Evolutionary conservation across 2,329 filamentous ascomycete species (phyloP).

Genomic region (Aphanoascus verrucosus): DNA sequence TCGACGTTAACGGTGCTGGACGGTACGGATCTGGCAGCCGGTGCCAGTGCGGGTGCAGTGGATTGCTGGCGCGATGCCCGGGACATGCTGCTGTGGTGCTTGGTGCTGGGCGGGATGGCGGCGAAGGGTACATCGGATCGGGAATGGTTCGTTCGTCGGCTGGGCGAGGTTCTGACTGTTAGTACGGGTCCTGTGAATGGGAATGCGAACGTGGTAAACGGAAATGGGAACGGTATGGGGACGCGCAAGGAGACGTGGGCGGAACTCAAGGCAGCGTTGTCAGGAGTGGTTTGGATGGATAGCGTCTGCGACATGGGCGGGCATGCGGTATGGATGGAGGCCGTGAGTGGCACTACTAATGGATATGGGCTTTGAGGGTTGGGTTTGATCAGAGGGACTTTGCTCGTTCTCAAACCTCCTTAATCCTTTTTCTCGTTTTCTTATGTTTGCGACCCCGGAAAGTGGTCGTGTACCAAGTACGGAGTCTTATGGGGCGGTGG

Average conservation of each 20-base stretch:
- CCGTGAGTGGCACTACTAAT: not conserved
- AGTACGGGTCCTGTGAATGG: constrained; percentile 13
- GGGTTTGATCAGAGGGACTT: not conserved
- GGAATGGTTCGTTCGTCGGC: constrained; percentile 25
- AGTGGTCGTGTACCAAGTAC: no score
- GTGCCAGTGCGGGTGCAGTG: constrained; percentile 9
- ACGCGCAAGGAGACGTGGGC: constrained; percentile 18
- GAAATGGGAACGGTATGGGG: no score
- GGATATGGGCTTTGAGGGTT: not conserved
- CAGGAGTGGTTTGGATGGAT: constrained; percentile 29
- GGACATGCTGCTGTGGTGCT: constrained; percentile 27
- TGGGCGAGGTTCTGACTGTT: constrained; percentile 19
- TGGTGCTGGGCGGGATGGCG: constrained; percentile 32
- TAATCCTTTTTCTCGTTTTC: no score
- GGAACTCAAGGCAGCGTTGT: constrained; percentile 20
- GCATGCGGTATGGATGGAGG: constrained; percentile 23
- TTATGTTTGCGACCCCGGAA: no score
- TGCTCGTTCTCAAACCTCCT: no score
- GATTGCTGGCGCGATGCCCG: constrained; percentile 19
- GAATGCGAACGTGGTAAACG: no score
- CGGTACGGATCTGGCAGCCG: no score
- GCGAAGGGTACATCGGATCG: constrained; percentile 24
- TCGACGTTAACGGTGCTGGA: constrained; percentile 11
- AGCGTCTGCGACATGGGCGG: constrained; percentile 27
- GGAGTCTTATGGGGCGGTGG: no score